These are phyloP conservation scores for Pseudotsuga menziesii DNA, from an alignment of 75 land plant genomes.

Conservation along the genomic window DNA sequence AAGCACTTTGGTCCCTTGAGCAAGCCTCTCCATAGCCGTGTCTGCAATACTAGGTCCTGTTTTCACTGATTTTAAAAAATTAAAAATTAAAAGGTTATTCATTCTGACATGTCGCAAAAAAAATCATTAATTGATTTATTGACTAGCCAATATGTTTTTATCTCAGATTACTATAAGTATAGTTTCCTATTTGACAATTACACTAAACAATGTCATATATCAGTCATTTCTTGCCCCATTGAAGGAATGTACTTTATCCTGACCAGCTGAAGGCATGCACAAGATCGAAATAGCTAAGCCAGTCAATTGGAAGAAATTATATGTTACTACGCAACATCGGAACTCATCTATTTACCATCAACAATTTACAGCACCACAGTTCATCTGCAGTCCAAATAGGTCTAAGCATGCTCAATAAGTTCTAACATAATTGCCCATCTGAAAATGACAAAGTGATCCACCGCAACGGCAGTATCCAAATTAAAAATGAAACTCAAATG, in stretches of 20 bases:
- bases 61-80: constrained; percentile 48
- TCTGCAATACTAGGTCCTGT: constrained; percentile 71
- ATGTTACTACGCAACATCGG: background rate
- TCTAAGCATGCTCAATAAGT: background rate
- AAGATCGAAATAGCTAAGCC: background rate
- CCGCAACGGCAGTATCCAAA: background rate
- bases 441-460: background rate
- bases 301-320: background rate
- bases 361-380: background rate
- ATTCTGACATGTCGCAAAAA: background rate
- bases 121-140: background rate
- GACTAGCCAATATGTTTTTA: background rate
- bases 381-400: background rate
- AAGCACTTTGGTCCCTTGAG: constrained; percentile 64
- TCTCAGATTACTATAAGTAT: background rate
- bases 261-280: background rate
- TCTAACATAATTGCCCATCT: background rate
- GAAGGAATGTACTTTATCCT: background rate
- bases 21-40: constrained; percentile 72
- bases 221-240: background rate
- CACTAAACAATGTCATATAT: background rate
- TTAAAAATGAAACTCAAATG: background rate
- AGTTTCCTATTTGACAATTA: background rate
- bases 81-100: constrained; percentile 4
- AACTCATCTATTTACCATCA: background rate